These are phyloP conservation scores for Pseudopithomyces chartarum DNA, from an alignment of 2,329 filamentous ascomycete genomes.

Conservation along the genomic window DNA sequence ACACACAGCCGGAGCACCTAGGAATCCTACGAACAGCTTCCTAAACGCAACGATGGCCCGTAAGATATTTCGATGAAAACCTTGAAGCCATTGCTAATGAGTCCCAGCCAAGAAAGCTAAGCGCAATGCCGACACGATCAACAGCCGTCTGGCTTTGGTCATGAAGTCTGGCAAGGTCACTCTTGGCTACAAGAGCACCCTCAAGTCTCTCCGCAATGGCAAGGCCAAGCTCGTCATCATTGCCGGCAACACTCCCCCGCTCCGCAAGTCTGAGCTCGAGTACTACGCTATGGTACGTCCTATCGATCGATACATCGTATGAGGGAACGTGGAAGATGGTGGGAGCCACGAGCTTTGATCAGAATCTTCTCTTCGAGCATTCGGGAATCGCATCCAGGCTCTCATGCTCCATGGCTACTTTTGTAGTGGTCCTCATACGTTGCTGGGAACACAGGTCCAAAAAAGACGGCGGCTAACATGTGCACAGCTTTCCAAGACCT, in stretches of 20 bases:
- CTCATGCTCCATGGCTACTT: too few relatives aligned
- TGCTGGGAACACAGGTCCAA: too few relatives aligned
- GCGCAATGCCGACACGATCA: slow-evolving; percentile 84
- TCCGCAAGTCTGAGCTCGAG: slow-evolving; percentile 97
- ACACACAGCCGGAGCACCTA: slow-evolving; percentile 13
- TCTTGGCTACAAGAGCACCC: slow-evolving; percentile 85
- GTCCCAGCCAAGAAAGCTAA: slow-evolving; percentile 70
- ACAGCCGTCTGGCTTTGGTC: slow-evolving; percentile 68
- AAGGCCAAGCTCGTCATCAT: slow-evolving; percentile 99
- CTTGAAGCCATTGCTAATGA: slow-evolving; percentile 60
- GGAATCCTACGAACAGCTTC: slow-evolving; percentile 23
- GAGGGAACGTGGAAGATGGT: not conserved
- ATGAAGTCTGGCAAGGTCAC: slow-evolving; percentile 77
- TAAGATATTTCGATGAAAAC: not conserved
- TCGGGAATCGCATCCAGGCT: too few relatives aligned
- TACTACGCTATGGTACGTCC: slow-evolving; percentile 54
- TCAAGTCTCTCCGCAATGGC: slow-evolving; percentile 87
- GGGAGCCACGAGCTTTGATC: too few relatives aligned
- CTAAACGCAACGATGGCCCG: slow-evolving; percentile 40
- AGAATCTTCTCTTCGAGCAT: too few relatives aligned
- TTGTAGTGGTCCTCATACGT: too few relatives aligned
- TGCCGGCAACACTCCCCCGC: slow-evolving; percentile 92
- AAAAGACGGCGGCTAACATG: slow-evolving; percentile 5
- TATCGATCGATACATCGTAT: not conserved
- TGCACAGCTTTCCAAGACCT: slow-evolving; percentile 74